Conservation (phyloP, 257 asterid genomes). For the Ilex asprella region DNA sequence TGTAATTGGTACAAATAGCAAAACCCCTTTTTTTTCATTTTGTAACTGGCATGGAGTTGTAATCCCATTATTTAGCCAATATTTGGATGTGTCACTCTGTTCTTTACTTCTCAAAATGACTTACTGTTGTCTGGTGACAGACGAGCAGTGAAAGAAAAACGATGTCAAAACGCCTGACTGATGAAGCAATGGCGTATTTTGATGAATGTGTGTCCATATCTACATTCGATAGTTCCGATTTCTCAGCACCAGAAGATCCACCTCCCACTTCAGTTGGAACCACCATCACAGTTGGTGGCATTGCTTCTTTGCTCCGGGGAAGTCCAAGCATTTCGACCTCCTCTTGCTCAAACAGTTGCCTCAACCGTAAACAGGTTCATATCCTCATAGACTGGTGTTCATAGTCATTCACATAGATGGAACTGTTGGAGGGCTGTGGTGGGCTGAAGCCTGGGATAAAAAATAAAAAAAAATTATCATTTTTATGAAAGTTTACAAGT, state of each 20-base stretch:
- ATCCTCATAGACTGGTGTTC: constrained; percentile 8
- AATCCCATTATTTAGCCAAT: neutral
- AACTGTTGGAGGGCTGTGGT: too few relatives aligned
- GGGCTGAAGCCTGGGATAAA: too few relatives aligned
- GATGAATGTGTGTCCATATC: constrained; percentile 92
- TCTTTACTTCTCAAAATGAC: constrained; percentile 13
- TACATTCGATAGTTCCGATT: constrained; percentile 92
- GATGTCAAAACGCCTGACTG: constrained; percentile 73
- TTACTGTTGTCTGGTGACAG: constrained; percentile 30
- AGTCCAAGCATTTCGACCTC: constrained; percentile 20
- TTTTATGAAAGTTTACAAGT: too few relatives aligned
- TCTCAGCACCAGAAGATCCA: constrained; percentile 87
- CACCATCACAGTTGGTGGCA: constrained; percentile 9
- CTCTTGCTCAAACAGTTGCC: constrained; percentile 23
- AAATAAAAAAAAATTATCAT: too few relatives aligned
- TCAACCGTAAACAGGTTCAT: constrained; percentile 39
- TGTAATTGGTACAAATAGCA: too few relatives aligned
- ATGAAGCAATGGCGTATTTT: constrained; percentile 86
- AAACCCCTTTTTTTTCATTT: neutral
- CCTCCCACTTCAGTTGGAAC: constrained; percentile 35
- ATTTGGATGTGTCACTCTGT: neutral
- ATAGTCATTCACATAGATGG: constrained; percentile 6
- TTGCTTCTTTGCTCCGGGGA: constrained; percentile 32
- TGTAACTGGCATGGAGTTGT: neutral
- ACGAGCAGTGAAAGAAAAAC: constrained; percentile 72